These are phyloP conservation scores for Rhynchosporium graminicola DNA, from an alignment of 2,329 filamentous ascomycete species.

Conservation along the genomic window DNA sequence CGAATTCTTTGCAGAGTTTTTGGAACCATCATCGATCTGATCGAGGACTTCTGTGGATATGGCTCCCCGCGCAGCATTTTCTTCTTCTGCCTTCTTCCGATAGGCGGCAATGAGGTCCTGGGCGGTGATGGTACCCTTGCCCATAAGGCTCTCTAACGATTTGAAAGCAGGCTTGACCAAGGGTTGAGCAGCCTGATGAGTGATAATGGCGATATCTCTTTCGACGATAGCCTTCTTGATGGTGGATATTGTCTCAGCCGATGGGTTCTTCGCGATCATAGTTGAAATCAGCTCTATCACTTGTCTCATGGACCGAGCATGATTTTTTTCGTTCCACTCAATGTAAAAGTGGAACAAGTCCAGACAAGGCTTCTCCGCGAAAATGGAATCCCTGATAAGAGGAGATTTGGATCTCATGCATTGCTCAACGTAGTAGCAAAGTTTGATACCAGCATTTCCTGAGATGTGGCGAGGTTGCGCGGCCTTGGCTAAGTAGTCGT, in stretches of 20 bases:
- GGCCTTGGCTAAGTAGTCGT: slow-evolving; percentile 34
- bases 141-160: slow-evolving; percentile 64
- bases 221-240: slow-evolving; percentile 51
- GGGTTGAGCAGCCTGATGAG: slow-evolving; percentile 60
- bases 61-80: not conserved
- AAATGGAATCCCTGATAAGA: slow-evolving; percentile 51
- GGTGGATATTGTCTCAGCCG: slow-evolving; percentile 44
- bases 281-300: slow-evolving; percentile 59
- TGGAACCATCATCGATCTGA: too few species aligned
- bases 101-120: slow-evolving; percentile 30
- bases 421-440: slow-evolving; percentile 64
- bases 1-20: not conserved
- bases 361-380: slow-evolving; percentile 50
- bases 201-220: slow-evolving; percentile 59
- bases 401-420: slow-evolving; percentile 52
- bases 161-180: slow-evolving; percentile 71
- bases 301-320: slow-evolving; percentile 63
- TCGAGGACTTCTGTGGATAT: not conserved
- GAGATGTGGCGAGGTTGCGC: slow-evolving; percentile 55
- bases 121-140: slow-evolving; percentile 56
- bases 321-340: slow-evolving; percentile 67
- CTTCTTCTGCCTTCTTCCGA: not conserved
- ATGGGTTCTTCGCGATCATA: slow-evolving; percentile 53
- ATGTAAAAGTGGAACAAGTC: slow-evolving; percentile 63
- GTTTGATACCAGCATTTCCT: slow-evolving; percentile 58